Base-by-base conservation (phyloP, 371 early-diverging fungal species). In the Mortierella sp. region DNA sequence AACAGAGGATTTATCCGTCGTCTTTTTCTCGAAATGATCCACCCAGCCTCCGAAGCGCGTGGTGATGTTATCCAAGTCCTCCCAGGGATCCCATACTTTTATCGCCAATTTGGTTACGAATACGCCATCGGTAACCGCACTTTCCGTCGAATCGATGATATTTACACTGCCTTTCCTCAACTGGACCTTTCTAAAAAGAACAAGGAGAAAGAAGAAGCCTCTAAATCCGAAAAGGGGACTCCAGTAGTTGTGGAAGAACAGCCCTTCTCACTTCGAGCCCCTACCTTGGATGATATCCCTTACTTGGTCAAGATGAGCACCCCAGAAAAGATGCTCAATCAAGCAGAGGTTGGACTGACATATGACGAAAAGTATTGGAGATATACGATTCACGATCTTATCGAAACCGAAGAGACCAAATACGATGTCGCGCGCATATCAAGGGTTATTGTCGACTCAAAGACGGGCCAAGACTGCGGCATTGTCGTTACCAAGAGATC, bases 21-120 rank as follows among this genome's bases (percentile, higher is more conserved):
- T 10, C 47, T 77, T 28, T 65, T 77, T 51, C 28, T 37, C 2
- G 78, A 72, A 3, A 54, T 77, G 47, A 60, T 77, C 34, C 68
- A 77, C 35, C 78, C 78, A 2, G 78, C 72, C 1, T 68, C 72
- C 0, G 78, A 72, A 1, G 22, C 34, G 2, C 65, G 78, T 8
- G 78, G 78, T 0, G 78, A 77, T 35, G 51, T 72, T 19, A 64
- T 77, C 69, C 78, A 77, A 32, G 58, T 68, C 57, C 54, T 77
- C 43, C 65, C 72, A 0, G 78, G 78, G 0, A 72, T 77, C 66
- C 53, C 56, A 2, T 49, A 77, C 62, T 77, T 72, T 40, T 77
- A 77, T 26, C 72, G 64, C 13, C 72, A 72, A 64, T 77, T 77
- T 56, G 72, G 72, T 7, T 77, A 77, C 62, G 78, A 77, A 54